phyloP scores from a whole-genome alignment of 345 rosid genomes.

The Psidium guajava region DNA sequence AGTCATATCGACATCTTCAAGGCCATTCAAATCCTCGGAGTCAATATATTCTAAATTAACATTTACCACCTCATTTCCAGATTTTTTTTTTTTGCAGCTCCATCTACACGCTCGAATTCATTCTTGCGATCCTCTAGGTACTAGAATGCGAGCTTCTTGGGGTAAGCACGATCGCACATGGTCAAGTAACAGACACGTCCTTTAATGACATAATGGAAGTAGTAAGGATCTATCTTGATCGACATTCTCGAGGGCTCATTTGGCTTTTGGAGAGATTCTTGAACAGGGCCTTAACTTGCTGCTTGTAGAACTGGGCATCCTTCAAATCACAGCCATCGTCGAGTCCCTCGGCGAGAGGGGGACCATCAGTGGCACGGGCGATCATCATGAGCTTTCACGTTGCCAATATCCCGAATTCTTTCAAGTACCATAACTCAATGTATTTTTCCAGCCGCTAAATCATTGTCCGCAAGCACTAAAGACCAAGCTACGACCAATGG shows the following conservation, averaged over 20 bases:
- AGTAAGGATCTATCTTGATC: conserved; percentile 74
- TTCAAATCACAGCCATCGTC: conserved; percentile 90
- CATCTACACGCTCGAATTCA: conserved; percentile 94
- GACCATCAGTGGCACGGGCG: conserved; percentile 98
- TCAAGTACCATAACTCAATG: too few relatives aligned
- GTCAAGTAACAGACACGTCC: conserved; percentile 96
- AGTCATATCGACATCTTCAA: too few relatives aligned
- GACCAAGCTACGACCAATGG: too few relatives aligned
- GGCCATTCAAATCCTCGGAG: too few relatives aligned
- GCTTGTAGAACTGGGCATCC: conserved; percentile 90
- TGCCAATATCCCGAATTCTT: too few relatives aligned
- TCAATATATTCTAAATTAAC: too few relatives aligned
- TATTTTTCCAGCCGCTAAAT: too few relatives aligned
- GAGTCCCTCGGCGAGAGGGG: conserved; percentile 88
- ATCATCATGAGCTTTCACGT: conserved; percentile 95
- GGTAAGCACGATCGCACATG: conserved; percentile 96
- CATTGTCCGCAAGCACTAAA: too few relatives aligned
- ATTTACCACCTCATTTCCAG: too few relatives aligned
- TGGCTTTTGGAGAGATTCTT: conserved; percentile 85
- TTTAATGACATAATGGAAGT: conserved; percentile 91
- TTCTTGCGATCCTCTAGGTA: conserved; percentile 92
- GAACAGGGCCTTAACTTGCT: conserved; percentile 90
- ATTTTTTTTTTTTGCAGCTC: too few relatives aligned
- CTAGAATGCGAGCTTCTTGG: conserved; percentile 91
- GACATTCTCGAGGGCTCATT: conserved; percentile 96